Percentiles rank a stretch among this genome's conserved stretches.
These are phyloP conservation scores for Triticum aestivum DNA, from an alignment of 176 grass and related monocot species.

Conservation along the genomic window IWGSC_CS_RefSeq_v2.1 NC_057808.1:275128109-275128608, in stretches of 20 bases:
- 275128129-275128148: neutral
- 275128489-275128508: neutral
- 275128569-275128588: neutral
- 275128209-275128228: neutral
- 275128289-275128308: slow-evolving; percentile 65
- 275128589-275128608: neutral
- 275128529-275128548: neutral
- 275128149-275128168: neutral
- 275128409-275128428: slow-evolving; percentile 87
- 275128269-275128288: slow-evolving; percentile 70
- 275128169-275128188: neutral
- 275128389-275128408: slow-evolving; percentile 77
- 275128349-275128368: slow-evolving; percentile 62
- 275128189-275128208: neutral
- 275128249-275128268: slow-evolving; percentile 58
- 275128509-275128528: slow-evolving; percentile 24
- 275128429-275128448: slow-evolving; percentile 68
- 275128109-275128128: neutral
- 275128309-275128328: slow-evolving; percentile 46
- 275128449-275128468: slow-evolving; percentile 72
- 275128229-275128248: neutral
- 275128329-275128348: slow-evolving; percentile 55
- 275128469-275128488: slow-evolving; percentile 29
- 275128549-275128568: neutral
- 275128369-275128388: slow-evolving; percentile 66